These are phyloP conservation scores for Hsuehochloa calcarea DNA, from an alignment of 176 grass and related monocot species.

Conservation along the genomic window DNA sequence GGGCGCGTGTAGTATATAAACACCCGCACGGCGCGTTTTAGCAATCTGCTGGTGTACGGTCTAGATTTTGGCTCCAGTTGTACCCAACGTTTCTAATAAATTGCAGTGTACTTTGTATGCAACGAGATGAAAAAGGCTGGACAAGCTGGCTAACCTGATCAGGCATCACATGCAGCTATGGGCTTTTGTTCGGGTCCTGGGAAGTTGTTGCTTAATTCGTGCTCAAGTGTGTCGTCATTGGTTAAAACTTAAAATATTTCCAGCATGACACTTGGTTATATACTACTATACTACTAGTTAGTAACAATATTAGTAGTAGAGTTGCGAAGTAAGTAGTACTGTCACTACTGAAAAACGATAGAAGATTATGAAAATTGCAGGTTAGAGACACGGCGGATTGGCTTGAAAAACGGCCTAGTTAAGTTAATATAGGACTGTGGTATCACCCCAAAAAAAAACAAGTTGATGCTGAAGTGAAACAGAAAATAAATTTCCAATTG, in stretches of 20 bases:
- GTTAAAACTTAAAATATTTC: too few species aligned
- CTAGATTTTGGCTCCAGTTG: background rate
- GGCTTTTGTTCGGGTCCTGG: background rate
- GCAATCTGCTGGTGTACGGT: background rate
- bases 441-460: too few species aligned
- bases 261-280: too few species aligned
- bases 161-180: background rate
- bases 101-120: background rate
- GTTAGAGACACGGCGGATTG: too few species aligned
- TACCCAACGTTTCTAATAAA: background rate
- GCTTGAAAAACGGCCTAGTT: too few species aligned
- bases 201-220: background rate
- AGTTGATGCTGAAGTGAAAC: background rate
- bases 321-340: background rate
- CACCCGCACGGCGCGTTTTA: background rate
- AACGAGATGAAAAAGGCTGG: background rate
- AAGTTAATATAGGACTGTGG: too few species aligned
- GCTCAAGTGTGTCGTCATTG: background rate
- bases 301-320: too few species aligned
- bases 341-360: too few species aligned
- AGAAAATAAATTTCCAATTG: background rate
- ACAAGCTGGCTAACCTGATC: background rate
- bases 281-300: too few species aligned
- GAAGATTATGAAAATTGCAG: too few species aligned
- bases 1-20: constrained; percentile 21